A percentile compares a stretch with the other conserved stretches of the same genome.
Evolutionary conservation across 2,329 filamentous ascomycete species (phyloP).

Genomic region (Diaporthe destruens): DNA sequence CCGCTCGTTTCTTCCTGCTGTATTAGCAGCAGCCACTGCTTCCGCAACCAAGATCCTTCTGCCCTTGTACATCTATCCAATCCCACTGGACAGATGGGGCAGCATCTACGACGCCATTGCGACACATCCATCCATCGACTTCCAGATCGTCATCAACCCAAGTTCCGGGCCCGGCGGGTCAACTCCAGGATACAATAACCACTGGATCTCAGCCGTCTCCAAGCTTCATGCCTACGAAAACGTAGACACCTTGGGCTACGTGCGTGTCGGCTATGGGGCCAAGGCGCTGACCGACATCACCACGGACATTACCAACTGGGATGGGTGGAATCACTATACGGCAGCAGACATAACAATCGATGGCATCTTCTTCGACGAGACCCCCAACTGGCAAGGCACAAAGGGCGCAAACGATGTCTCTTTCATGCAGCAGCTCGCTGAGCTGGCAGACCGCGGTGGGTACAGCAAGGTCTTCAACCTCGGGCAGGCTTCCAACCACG

Average conservation of each 20-base stretch:
- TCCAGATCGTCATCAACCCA: constrained; percentile 39
- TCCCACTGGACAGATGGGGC: constrained; percentile 4
- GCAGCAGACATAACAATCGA: constrained; percentile 31
- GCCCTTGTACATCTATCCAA: constrained; percentile 34
- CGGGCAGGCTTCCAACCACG: constrained; percentile 27
- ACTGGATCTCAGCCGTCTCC: constrained; percentile 22
- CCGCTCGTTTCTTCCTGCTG: not conserved
- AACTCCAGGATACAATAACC: constrained; percentile 30
- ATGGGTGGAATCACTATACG: constrained; percentile 31
- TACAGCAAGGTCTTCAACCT: constrained; percentile 34
- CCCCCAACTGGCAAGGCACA: constrained; percentile 39
- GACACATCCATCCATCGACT: constrained; percentile 24
- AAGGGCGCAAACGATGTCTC: constrained; percentile 22
- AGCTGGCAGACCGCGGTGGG: not conserved
- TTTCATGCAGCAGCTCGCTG: constrained; percentile 21
- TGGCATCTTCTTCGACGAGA: constrained; percentile 43
- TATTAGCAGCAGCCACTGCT: not conserved
- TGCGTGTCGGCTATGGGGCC: constrained; percentile 18
- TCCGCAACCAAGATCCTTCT: constrained; percentile 27
- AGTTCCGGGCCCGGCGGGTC: constrained; percentile 31
- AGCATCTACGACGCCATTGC: constrained; percentile 25
- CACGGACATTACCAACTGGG: constrained; percentile 34
- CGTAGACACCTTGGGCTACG: constrained; percentile 37
- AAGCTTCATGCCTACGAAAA: constrained; percentile 28
- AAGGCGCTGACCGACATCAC: not conserved